Evolutionary conservation across 2,329 filamentous ascomycete species (phyloP).

Genomic region (Fusarium sp.): DNA sequence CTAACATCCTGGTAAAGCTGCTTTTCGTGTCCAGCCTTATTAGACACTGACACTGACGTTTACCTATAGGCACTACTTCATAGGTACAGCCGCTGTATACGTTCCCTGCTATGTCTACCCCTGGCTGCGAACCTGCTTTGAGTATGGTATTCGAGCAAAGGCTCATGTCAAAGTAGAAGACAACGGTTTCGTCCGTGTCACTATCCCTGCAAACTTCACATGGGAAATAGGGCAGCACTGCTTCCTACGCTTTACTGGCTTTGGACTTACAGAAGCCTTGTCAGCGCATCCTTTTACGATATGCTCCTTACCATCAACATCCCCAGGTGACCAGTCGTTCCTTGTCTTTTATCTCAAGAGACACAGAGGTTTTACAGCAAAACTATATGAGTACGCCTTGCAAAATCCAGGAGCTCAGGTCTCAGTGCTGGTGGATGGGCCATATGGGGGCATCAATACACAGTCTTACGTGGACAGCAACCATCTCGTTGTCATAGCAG

Average conservation of each 20-base stretch:
- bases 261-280: background rate
- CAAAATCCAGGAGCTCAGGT: background rate
- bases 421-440: background rate
- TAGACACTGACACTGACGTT: accelerated
- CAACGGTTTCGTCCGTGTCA: background rate
- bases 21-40: accelerated
- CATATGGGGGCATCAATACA: background rate
- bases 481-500: background rate
- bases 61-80: background rate
- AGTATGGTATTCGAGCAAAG: background rate
- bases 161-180: background rate
- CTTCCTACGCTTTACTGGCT: background rate
- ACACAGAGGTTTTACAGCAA: background rate
- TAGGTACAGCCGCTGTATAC: background rate
- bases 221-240: constrained; percentile 2
- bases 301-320: background rate
- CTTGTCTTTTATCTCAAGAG: background rate
- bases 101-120: background rate
- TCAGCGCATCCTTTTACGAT: background rate
- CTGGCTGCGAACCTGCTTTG: background rate
- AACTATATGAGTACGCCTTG: background rate
- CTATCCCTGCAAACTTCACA: background rate
- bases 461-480: background rate
- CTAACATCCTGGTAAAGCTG: background rate
- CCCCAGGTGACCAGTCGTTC: background rate